phyloP scores from a whole-genome alignment of 352 stramenopile genomes.

The Poterioochromonas sp. region DNA sequence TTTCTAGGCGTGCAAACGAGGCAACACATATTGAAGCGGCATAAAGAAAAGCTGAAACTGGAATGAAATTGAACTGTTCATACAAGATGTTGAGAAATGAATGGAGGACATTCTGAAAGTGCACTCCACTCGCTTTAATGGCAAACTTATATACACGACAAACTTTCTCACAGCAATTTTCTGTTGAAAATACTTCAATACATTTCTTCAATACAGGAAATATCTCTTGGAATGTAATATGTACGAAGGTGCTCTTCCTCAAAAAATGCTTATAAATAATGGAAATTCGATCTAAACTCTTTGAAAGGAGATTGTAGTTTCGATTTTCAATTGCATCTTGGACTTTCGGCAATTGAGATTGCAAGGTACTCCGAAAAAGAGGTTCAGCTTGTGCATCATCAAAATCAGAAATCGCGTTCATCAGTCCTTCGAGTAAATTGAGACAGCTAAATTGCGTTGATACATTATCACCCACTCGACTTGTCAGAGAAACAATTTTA shows the following conservation, averaged over 20 bases:
- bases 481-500: background rate
- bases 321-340: background rate
- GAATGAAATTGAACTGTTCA: background rate
- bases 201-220: background rate
- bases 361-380: background rate
- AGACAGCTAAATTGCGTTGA: background rate
- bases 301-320: background rate
- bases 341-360: background rate
- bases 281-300: background rate
- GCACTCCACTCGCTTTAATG: constrained; percentile 6
- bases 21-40: background rate
- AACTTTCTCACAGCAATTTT: constrained; percentile 38
- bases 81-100: background rate
- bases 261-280: background rate
- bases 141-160: constrained; percentile 44
- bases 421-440: background rate
- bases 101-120: background rate
- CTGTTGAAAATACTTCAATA: background rate
- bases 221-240: background rate
- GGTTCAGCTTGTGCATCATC: background rate
- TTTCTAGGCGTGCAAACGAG: background rate
- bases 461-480: constrained; percentile 7
- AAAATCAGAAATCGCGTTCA: background rate
- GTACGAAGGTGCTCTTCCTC: background rate
- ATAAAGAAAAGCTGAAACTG: constrained; percentile 7